Conservation (phyloP, 345 rosid genomes). For the Populus euphratica region DNA sequence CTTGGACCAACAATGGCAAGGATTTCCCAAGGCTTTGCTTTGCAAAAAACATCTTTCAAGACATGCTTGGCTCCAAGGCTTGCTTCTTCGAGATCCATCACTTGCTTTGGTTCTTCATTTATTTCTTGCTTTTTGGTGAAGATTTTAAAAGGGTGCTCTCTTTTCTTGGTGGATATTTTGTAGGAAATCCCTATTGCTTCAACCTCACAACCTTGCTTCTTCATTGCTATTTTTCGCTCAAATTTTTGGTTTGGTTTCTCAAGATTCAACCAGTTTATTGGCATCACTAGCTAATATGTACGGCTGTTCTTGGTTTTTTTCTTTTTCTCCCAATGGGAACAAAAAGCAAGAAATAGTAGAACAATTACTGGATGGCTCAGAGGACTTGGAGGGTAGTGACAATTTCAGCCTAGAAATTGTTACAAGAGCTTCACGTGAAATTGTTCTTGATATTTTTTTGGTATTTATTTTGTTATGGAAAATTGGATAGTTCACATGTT, state of each 20-base stretch:
- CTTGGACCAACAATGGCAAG: slow-evolving; percentile 94
- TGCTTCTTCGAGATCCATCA: slow-evolving; percentile 23
- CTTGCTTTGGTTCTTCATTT: slow-evolving; percentile 17
- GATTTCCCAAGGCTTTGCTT: slow-evolving; percentile 91
- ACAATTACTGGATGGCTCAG: background rate
- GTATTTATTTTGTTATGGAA: background rate
- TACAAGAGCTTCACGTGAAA: slow-evolving; percentile 1
- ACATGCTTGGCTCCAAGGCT: slow-evolving; percentile 42
- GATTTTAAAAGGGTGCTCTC: slow-evolving; percentile 15
- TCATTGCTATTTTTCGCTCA: slow-evolving; percentile 39
- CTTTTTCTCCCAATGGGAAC: background rate
- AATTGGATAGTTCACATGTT: background rate
- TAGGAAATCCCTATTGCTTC: slow-evolving; percentile 70
- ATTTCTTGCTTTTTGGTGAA: slow-evolving; percentile 17
- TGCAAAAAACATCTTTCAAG: slow-evolving; percentile 66
- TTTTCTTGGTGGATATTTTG: slow-evolving; percentile 35
- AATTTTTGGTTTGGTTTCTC: background rate
- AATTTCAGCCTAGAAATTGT: slow-evolving; percentile 1
- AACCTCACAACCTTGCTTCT: slow-evolving; percentile 80
- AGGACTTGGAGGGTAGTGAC: background rate
- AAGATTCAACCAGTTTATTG: background rate
- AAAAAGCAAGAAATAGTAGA: background rate
- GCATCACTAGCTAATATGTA: background rate
- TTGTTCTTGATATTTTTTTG: background rate
- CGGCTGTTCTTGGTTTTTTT: background rate